Evolutionary conservation across 495 filamentous ascomycete species (phyloP).

Genomic region (Diplogelasinospora grovesii): DNA sequence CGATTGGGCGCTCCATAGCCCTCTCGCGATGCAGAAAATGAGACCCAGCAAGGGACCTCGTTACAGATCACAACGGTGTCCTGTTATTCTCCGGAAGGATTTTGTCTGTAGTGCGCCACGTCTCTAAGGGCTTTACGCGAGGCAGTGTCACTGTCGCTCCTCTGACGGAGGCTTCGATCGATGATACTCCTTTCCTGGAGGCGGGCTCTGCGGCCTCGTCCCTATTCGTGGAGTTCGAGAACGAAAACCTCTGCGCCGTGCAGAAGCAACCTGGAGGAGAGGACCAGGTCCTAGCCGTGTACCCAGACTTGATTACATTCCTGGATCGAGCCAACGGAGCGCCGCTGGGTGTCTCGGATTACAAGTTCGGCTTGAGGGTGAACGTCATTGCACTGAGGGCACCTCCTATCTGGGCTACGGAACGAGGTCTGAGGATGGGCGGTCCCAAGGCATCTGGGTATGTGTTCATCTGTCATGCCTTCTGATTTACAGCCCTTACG

Average conservation of each 20-base stretch:
- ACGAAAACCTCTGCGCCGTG: slow-evolving; percentile 55
- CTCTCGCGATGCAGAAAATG: slow-evolving; percentile 41
- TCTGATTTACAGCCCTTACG: too few relatives aligned
- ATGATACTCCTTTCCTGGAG: slow-evolving; percentile 1
- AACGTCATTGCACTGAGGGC: slow-evolving; percentile 50
- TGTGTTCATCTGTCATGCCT: too few relatives aligned
- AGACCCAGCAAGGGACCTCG: slow-evolving; percentile 46
- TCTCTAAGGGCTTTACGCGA: slow-evolving; percentile 50
- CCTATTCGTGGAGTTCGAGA: slow-evolving; percentile 47
- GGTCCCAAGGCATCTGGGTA: slow-evolving; percentile 47
- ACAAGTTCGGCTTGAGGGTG: slow-evolving; percentile 52
- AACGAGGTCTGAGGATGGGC: slow-evolving; percentile 44
- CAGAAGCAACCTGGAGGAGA: slow-evolving; percentile 19
- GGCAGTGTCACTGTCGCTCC: slow-evolving; percentile 28
- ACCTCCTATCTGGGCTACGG: slow-evolving; percentile 48
- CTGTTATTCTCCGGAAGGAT: slow-evolving; percentile 58
- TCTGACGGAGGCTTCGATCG: neutral
- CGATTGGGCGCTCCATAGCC: slow-evolving; percentile 48
- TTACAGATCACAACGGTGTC: slow-evolving; percentile 48
- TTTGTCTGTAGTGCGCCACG: slow-evolving; percentile 46
- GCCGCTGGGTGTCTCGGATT: slow-evolving; percentile 56
- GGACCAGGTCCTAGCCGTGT: slow-evolving; percentile 47
- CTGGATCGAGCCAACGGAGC: slow-evolving; percentile 55
- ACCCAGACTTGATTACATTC: slow-evolving; percentile 55
- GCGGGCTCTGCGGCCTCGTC: too few relatives aligned